Conservation (phyloP, 2,329 filamentous ascomycete species). For the Trichoderma arundinaceum region DNA sequence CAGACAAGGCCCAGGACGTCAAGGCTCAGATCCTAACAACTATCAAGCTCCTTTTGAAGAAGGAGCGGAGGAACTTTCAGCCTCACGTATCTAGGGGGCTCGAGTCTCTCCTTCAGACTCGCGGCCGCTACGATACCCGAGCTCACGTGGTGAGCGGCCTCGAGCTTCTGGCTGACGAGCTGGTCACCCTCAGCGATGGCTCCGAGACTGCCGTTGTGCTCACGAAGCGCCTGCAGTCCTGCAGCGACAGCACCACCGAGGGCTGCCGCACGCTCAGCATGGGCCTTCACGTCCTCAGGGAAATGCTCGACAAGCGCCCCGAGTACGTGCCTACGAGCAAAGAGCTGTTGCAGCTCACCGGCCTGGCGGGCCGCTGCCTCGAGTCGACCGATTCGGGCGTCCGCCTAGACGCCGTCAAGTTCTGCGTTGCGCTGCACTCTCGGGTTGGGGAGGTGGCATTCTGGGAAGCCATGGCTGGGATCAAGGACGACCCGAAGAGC, state of each 20-base stretch:
- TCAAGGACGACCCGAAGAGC: slow-evolving; percentile 75
- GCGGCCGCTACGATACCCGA: slow-evolving; percentile 69
- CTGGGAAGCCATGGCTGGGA: slow-evolving; percentile 68
- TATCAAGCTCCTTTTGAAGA: slow-evolving; percentile 73
- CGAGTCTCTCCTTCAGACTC: slow-evolving; percentile 68
- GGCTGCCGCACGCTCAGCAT: slow-evolving; percentile 63
- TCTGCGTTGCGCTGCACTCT: slow-evolving; percentile 75
- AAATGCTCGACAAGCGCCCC: slow-evolving; percentile 59
- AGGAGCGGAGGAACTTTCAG: slow-evolving; percentile 68
- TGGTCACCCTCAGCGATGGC: slow-evolving; percentile 69
- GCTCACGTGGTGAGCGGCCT: slow-evolving; percentile 76
- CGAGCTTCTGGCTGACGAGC: slow-evolving; percentile 74
- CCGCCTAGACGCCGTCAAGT: slow-evolving; percentile 76
- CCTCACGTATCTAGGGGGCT: slow-evolving; percentile 72
- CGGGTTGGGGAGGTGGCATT: slow-evolving; percentile 65
- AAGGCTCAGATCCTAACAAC: slow-evolving; percentile 77
- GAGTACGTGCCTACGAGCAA: slow-evolving; percentile 56
- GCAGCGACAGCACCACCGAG: slow-evolving; percentile 50
- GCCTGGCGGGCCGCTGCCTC: slow-evolving; percentile 61
- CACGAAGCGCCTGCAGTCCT: slow-evolving; percentile 52
- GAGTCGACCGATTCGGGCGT: slow-evolving; percentile 67
- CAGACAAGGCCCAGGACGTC: slow-evolving; percentile 72
- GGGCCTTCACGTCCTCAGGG: slow-evolving; percentile 67
- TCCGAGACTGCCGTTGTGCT: slow-evolving; percentile 64
- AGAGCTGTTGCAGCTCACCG: slow-evolving; percentile 59